phyloP scores from a whole-genome alignment of 176 grass and related monocot genomes.

The Lolium perenne region DNA sequence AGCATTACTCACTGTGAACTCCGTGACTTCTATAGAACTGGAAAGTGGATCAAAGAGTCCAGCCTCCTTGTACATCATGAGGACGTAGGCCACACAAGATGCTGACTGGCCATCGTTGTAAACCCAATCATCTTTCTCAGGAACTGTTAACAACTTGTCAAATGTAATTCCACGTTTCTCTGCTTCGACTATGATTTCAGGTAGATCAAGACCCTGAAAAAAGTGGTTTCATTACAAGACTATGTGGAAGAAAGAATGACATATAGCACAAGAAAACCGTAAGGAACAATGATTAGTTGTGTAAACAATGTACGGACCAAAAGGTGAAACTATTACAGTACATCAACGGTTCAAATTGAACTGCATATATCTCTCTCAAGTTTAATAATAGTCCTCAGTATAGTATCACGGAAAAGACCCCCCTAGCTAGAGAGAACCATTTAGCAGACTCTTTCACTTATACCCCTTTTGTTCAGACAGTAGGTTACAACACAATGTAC shows the following conservation, averaged over 20 bases:
- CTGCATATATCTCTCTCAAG: no score
- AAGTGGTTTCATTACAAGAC: constrained; percentile 28
- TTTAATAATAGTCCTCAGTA: background rate
- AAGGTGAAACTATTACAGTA: constrained; percentile 22
- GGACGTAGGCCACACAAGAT: constrained; percentile 84
- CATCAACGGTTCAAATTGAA: background rate
- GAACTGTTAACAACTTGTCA: constrained; percentile 82
- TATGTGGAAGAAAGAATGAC: constrained; percentile 16
- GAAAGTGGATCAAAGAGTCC: constrained; percentile 76
- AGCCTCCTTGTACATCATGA: constrained; percentile 97
- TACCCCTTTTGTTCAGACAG: background rate
- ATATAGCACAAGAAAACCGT: background rate
- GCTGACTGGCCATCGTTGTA: constrained; percentile 88
- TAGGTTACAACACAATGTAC: background rate
- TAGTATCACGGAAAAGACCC: background rate
- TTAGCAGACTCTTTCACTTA: background rate
- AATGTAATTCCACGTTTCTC: constrained; percentile 86
- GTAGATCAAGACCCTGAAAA: constrained; percentile 85
- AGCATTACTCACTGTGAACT: constrained; percentile 82
- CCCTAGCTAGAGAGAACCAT: background rate
- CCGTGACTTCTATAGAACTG: constrained; percentile 79
- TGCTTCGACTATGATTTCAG: constrained; percentile 92
- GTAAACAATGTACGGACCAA: background rate
- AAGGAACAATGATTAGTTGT: background rate
- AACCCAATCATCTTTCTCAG: constrained; percentile 89